Evolutionary conservation across 805 yeast species (phyloP), one percentile per base, ranked within the genome.

Genomic region (Yarrowia hollandica): DNA sequence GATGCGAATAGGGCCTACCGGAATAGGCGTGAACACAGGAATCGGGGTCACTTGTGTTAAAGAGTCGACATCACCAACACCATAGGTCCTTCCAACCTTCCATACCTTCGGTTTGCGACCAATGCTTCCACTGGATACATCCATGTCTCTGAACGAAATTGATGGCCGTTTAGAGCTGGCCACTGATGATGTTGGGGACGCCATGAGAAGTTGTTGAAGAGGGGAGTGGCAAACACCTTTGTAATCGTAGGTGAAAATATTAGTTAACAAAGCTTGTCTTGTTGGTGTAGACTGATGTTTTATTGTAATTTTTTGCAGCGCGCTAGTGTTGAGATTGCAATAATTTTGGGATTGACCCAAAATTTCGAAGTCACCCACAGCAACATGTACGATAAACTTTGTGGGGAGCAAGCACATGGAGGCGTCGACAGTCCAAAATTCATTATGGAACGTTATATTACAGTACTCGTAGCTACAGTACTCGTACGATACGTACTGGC

Each of bases 1-100:
- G 35, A 64, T 30, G 37, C 50, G 41, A 21, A 64, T 63, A 9
- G 66, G 66, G 19, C 64, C 65, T 14, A 52, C 58, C 14, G 58
- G 57, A 35, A 52, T 52, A n/a, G 57, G 57, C 18, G 41, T 52
- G 34, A 52, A 25, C 10, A 21, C 55, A n/a, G 55, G 55, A 22
- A 48, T 33, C 19, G 55, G 55, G 11, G 55, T 48, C 8, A 48
- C 55, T 22, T 35, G 58, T 7, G 58, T 52, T 15, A 52, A 21
- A 10, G 58, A 52, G 58, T 52, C 58, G n/a, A 48, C 23, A 11
- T 48, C 55, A 10, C 55, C 55, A 12, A 48, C 55, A 6, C 55
- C 55, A 14, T 48, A 48, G 22, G 55, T 48, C 18, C 55, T 19
- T 4, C 55, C 55, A 11, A 48, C 55, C 38, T 48, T 48, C 55